phyloP scores from a whole-genome alignment of 805 yeast genomes.

The Candida ipomoeae region DNA sequence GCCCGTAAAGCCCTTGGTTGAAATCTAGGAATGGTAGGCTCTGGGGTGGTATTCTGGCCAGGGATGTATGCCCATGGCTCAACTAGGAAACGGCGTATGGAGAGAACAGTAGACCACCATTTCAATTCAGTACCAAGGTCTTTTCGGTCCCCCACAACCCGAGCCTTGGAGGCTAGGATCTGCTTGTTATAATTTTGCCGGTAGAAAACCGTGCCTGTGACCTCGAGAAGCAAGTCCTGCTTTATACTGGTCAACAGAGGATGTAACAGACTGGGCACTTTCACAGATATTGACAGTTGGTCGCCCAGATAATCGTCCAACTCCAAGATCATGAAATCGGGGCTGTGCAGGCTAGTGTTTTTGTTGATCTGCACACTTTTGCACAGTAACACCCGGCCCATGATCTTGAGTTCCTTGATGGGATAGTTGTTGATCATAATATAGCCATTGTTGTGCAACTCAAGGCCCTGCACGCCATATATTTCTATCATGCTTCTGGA shows the following conservation, averaged over 20 bases:
- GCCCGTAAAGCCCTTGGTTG: slow-evolving; percentile 84
- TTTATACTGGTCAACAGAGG: slow-evolving; percentile 12
- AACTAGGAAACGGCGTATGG: slow-evolving; percentile 17
- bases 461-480: slow-evolving; percentile 17
- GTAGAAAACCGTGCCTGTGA: slow-evolving; percentile 18
- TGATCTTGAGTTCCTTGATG: slow-evolving; percentile 19
- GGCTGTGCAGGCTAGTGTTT: slow-evolving; percentile 2
- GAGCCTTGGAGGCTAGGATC: slow-evolving; percentile 8
- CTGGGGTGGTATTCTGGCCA: background rate
- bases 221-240: slow-evolving; percentile 26
- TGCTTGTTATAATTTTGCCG: slow-evolving; percentile 6
- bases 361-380: background rate
- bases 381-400: slow-evolving; percentile 26
- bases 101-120: slow-evolving; percentile 27
- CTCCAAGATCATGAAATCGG: slow-evolving; percentile 17
- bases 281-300: slow-evolving; percentile 25
- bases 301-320: slow-evolving; percentile 36
- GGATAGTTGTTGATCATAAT: slow-evolving; percentile 34
- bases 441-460: slow-evolving; percentile 11
- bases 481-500: slow-evolving; percentile 11
- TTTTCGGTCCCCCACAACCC: slow-evolving; percentile 14
- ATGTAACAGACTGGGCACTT: slow-evolving; percentile 14
- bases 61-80: slow-evolving; percentile 26
- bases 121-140: slow-evolving; percentile 25
- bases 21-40: slow-evolving; percentile 31